A percentile compares a stretch with the other conserved stretches of the same genome.
Evolutionary conservation across 371 early-diverging fungal species (phyloP).

Genomic region (Rhizomucor pusillus): DNA sequence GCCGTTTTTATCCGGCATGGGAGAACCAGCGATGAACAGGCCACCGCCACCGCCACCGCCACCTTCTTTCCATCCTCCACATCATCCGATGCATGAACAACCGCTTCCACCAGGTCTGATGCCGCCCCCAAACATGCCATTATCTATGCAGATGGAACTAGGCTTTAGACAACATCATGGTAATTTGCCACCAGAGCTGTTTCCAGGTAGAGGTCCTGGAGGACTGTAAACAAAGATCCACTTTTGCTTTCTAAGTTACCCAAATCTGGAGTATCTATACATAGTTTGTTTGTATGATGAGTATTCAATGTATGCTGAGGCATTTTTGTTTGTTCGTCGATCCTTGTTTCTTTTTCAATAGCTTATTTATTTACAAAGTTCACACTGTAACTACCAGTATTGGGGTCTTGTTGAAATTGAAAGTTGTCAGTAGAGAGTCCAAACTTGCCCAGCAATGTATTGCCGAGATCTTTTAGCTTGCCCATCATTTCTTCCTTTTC

Average conservation of each 20-base stretch:
- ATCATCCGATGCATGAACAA: slow-evolving; percentile 6
- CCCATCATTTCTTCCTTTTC: slow-evolving; percentile 78
- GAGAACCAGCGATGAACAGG: slow-evolving; percentile 15
- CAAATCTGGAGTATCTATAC: too few relatives aligned
- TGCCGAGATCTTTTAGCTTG: slow-evolving; percentile 74
- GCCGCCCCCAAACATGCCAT: slow-evolving; percentile 9
- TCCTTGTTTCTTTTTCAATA: too few relatives aligned
- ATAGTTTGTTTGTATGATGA: background rate
- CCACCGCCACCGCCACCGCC: slow-evolving; percentile 26
- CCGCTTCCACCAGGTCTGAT: slow-evolving; percentile 6
- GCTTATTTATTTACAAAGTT: slow-evolving; percentile 64
- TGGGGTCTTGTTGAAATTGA: slow-evolving; percentile 62
- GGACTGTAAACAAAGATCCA: slow-evolving; percentile 7
- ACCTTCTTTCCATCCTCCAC: slow-evolving; percentile 16
- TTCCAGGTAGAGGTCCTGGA: slow-evolving; percentile 11
- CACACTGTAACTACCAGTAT: slow-evolving; percentile 60
- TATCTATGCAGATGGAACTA: slow-evolving; percentile 13
- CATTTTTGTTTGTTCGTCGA: background rate
- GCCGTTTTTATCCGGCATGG: slow-evolving; percentile 25
- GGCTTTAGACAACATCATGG: slow-evolving; percentile 9
- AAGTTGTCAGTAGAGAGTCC: slow-evolving; percentile 76
- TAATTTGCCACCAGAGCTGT: slow-evolving; percentile 8
- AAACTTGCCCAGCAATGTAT: slow-evolving; percentile 70
- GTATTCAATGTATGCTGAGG: too few relatives aligned
- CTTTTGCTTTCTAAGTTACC: background rate